A percentile compares a stretch with the other conserved stretches of the same genome.
phyloP scores from a whole-genome alignment of 1,139 yeast species.

The Ogataea hybrid region DNA sequence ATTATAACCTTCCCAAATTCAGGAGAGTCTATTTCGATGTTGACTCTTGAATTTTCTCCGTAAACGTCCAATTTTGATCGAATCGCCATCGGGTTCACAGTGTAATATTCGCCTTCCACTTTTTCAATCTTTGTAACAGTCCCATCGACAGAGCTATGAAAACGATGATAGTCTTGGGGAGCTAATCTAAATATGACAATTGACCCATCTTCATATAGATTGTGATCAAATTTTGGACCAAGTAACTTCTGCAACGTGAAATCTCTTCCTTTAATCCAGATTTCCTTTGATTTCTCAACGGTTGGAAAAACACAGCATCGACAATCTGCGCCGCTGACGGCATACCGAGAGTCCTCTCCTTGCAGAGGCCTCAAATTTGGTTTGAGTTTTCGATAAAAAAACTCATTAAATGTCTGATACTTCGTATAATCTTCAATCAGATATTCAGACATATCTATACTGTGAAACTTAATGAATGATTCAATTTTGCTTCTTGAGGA shows the following conservation, averaged over 20 bases:
- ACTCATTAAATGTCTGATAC: constrained; percentile 79
- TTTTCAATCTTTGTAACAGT: constrained; percentile 58
- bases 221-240: constrained; percentile 42
- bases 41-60: constrained; percentile 83
- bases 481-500: constrained; percentile 63
- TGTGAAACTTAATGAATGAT: constrained; percentile 80
- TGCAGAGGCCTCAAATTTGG: constrained; percentile 73
- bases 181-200: constrained; percentile 85
- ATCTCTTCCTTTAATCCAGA: constrained; percentile 89
- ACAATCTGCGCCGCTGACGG: constrained; percentile 86
- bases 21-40: constrained; percentile 72
- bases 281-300: constrained; percentile 60
- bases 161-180: constrained; percentile 95
- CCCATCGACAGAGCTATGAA: constrained; percentile 87
- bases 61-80: constrained; percentile 85
- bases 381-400: constrained; percentile 76
- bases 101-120: constrained; percentile 88
- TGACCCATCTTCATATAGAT: constrained; percentile 46
- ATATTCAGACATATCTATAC: constrained; percentile 71
- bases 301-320: constrained; percentile 71
- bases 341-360: constrained; percentile 48
- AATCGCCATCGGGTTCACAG: constrained; percentile 97
- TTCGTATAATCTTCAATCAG: constrained; percentile 44
- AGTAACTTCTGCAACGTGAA: constrained; percentile 66
- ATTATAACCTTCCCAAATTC: constrained; percentile 75